Evolutionary conservation across 331 rosid species (phyloP), one percentile per base, ranked within the genome.

Genomic region (Quercus tomentella): DNA sequence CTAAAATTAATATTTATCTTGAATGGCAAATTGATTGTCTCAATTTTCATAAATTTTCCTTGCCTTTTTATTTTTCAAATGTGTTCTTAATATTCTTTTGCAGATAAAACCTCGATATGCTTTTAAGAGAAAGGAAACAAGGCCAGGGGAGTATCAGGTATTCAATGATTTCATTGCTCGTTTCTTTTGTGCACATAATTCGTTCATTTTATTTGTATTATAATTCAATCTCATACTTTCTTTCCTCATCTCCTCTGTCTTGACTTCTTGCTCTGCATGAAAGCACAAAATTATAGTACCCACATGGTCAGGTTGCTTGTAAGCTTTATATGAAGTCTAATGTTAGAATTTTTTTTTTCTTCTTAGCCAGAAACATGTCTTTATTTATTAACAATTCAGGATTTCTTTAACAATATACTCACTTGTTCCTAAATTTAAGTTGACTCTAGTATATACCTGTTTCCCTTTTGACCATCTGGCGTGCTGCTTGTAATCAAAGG

Each of bases 71-170:
- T 20, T 3, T 49, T 80, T 72, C 6, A 23, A 7, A 57, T 65
- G 3, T 35, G 49, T 65, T 58, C 30, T 14, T 60, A 60, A 28
- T 66, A n/a, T 26, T 65, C 61, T 80, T 49, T 79, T 62, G 60
- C 86, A 96, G 98, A 93, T 96, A 58, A 93, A 91, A 89, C 97
- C 98, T 49, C 87, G 98, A 72, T 96, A 89, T 84, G 89, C 97
- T 69, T 96, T 96, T 87, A 96, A 88, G 91, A 91, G 98, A 86
- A 93, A 89, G 88, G 99, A 96, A 90, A 96, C 85, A 79, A 91
- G 98, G 54, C 92, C 97, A 0, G 97, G 99, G 76, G 99, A 96
- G 82, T 96, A 91, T 91, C 99, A 96, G 98, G 99, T 89, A 89
- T 76, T 74, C 65, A 74, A 70, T 66, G 56, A 52, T 85, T 81